Conservation (phyloP, 805 yeast species). For the Myxozyma kluyveri region DNA sequence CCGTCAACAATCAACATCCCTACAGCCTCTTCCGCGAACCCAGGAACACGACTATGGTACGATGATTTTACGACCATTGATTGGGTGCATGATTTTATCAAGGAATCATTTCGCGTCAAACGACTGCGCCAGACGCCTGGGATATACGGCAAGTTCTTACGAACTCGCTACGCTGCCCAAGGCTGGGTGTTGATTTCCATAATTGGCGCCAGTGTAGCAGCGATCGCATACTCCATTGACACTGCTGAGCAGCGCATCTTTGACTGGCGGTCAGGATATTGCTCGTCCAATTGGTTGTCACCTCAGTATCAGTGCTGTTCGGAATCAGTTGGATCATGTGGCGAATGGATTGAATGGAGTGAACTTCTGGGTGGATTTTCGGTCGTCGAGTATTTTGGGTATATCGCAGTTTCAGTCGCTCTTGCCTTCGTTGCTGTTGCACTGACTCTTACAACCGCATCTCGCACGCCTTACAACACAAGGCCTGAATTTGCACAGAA, state of each 20-base stretch:
- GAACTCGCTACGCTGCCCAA: constrained; percentile 43
- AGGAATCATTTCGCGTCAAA: constrained; percentile 45
- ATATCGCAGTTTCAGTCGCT: constrained; percentile 15
- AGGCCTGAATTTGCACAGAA: constrained; percentile 4
- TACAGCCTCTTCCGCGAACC: too few relatives aligned
- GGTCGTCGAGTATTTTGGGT: constrained; percentile 40
- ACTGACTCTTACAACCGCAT: constrained; percentile 47
- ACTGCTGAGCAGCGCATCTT: constrained; percentile 48
- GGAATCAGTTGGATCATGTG: constrained; percentile 34
- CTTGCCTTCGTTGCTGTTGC: constrained; percentile 38
- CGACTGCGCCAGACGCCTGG: constrained; percentile 41
- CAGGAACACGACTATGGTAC: constrained; percentile 37
- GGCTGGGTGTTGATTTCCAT: constrained; percentile 52
- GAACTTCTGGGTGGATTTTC: constrained; percentile 16
- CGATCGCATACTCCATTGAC: constrained; percentile 52
- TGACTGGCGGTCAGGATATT: constrained; percentile 54
- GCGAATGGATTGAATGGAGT: constrained; percentile 41
- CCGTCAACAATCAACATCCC: too few relatives aligned
- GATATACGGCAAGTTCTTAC: constrained; percentile 35
- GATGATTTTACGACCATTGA: constrained; percentile 63
- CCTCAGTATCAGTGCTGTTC: constrained; percentile 47
- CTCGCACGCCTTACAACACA: constrained; percentile 43
- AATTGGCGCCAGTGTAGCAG: constrained; percentile 47
- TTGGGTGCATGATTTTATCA: constrained; percentile 53
- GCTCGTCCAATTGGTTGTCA: constrained; percentile 46